phyloP scores from a whole-genome alignment of 2,329 filamentous ascomycete genomes.

The Claviceps paspali region DNA sequence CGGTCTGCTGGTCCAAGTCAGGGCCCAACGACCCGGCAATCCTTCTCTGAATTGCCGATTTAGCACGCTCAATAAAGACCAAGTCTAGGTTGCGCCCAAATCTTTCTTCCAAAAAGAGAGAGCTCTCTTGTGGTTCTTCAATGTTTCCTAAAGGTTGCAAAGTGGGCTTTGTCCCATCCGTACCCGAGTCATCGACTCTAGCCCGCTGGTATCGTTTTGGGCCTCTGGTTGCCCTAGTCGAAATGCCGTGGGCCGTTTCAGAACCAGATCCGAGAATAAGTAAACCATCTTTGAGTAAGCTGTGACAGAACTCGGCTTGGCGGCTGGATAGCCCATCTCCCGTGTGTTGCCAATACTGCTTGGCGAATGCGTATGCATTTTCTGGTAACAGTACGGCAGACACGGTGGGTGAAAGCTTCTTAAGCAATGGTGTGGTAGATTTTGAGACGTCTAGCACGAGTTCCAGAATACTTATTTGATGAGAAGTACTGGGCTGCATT shows the following conservation, averaged over 20 bases:
- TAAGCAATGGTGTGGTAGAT: slow-evolving; percentile 34
- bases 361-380: slow-evolving; percentile 56
- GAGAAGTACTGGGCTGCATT: slow-evolving; percentile 33
- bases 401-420: slow-evolving; percentile 41
- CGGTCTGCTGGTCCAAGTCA: slow-evolving; percentile 39
- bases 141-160: slow-evolving; percentile 8
- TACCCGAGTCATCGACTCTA: slow-evolving; percentile 15
- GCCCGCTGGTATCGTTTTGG: slow-evolving; percentile 63
- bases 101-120: slow-evolving; percentile 77
- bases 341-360: slow-evolving; percentile 93
- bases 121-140: slow-evolving; percentile 46
- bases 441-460: slow-evolving; percentile 45
- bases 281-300: slow-evolving; percentile 54
- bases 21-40: slow-evolving; percentile 75
- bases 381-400: slow-evolving; percentile 58
- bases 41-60: slow-evolving; percentile 67
- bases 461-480: slow-evolving; percentile 41
- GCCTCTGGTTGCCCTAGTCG: slow-evolving; percentile 42
- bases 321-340: slow-evolving; percentile 87
- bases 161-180: slow-evolving; percentile 8
- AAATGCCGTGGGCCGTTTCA: slow-evolving; percentile 12
- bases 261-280: slow-evolving; percentile 21
- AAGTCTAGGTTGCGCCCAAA: slow-evolving; percentile 84
- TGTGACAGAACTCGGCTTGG: slow-evolving; percentile 76
- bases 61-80: slow-evolving; percentile 65